Evolutionary conservation across 768 basidiomycete species (phyloP).

Genomic region (Hortiboletus flavorubellus): DNA sequence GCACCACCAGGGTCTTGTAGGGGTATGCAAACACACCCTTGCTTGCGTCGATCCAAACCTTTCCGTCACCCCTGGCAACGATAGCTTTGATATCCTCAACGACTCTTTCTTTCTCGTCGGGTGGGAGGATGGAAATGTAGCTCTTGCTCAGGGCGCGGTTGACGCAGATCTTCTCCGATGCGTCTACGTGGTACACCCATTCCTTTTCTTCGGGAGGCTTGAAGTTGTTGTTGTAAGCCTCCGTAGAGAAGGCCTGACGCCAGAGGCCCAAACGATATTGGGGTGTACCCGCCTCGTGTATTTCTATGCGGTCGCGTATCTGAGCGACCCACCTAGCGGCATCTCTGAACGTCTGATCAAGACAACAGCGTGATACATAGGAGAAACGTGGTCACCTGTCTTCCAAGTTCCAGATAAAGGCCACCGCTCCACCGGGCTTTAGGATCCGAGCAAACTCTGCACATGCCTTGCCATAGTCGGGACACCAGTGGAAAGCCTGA

Average conservation of each 20-base stretch:
- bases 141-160: conserved; percentile 80
- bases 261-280: conserved; percentile 79
- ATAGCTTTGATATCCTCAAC: conserved; percentile 50
- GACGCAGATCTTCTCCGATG: conserved; percentile 53
- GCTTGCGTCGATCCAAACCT: conserved; percentile 71
- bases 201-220: conserved; percentile 52
- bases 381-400: conserved; percentile 47
- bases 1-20: conserved; percentile 64
- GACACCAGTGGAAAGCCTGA: conserved; percentile 94
- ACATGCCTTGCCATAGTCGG: conserved; percentile 68
- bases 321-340: conserved; percentile 70
- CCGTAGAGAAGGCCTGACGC: conserved; percentile 65
- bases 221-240: conserved; percentile 59
- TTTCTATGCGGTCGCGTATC: conserved; percentile 66
- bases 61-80: conserved; percentile 55
- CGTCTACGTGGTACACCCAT: conserved; percentile 51
- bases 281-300: conserved; percentile 68
- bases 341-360: conserved; percentile 37
- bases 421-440: conserved; percentile 67
- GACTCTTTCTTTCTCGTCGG: conserved; percentile 55
- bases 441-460: conserved; percentile 78
- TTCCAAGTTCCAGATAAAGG: conserved; percentile 90
- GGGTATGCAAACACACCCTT: conserved; percentile 78
- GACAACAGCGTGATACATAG: background rate
- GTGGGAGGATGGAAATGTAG: conserved; percentile 66